Evolutionary conservation across 352 stramenopile genomes (phyloP).

Genomic region (Globisporangium irregulare): DNA sequence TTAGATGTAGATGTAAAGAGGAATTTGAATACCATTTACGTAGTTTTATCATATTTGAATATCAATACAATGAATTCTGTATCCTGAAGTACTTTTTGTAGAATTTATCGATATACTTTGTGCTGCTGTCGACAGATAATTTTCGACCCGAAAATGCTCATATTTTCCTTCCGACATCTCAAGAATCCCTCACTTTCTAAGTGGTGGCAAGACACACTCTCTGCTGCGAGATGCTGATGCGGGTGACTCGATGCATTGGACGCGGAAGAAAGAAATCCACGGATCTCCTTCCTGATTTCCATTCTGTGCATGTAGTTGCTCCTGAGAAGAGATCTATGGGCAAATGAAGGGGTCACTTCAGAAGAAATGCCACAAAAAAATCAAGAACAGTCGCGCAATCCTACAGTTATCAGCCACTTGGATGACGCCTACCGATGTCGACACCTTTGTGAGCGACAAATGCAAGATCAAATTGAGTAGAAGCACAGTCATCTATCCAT

Average conservation of each 20-base stretch:
- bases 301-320: neutral
- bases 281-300: neutral
- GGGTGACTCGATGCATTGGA: neutral
- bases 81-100: neutral
- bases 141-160: neutral
- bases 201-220: neutral
- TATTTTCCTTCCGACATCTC: neutral
- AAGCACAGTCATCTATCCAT: neutral
- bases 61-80: neutral
- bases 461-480: neutral
- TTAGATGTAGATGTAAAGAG: neutral
- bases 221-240: neutral
- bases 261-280: slow-evolving; percentile 14
- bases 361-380: slow-evolving; percentile 10
- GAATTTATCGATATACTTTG: neutral
- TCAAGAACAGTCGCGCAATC: neutral
- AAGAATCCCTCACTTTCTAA: neutral
- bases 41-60: neutral
- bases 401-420: neutral
- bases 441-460: neutral
- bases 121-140: neutral
- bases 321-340: neutral
- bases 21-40: neutral
- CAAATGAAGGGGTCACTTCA: neutral
- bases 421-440: neutral